Base-by-base conservation (phyloP, 495 filamentous ascomycete species). In the Daldinia decipiens region DNA sequence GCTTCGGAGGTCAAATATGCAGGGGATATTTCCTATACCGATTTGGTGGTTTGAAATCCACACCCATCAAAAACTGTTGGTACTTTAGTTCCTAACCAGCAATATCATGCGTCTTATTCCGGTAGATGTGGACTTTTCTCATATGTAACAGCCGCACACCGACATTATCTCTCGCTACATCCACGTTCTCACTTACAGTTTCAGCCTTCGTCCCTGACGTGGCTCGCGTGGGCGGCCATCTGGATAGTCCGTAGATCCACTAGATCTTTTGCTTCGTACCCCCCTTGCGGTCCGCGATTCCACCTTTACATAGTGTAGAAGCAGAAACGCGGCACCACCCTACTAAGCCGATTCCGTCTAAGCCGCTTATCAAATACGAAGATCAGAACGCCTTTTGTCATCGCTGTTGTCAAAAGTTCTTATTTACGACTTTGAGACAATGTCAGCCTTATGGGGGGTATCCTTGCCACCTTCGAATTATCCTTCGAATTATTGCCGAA, bases 171-270 rank as follows among this genome's bases (percentile, higher is more conserved):
- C 9, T 32, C 31, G 39, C 40, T 19, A 27, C 65, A 60, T 68
- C 65, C 70, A 72, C 70, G 50, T 68, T 62, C 24, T 66, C 63
- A 66, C 65, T 62, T 29, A n/a, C 65, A 62, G 69, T 72, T 72
- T 72, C 69, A 73, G 70, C 70, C 51, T 29, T 69, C 57, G 53
- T 47, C 52, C 65, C 47, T 69, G 66, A 73, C 70, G 65, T 69
- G 70, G 70, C 62, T 62, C 43, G 57, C 65, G 65, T 65, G 50
- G 50, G 70, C 40, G 13, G 17, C 52, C 51, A 56, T 63, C 50
- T 58, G 43, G 45, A n/a, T n/a, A n/a, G n/a, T n/a, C n/a, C n/a
- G 52, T 62, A 45, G 56, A 60, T 61, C 54, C 60, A 59, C 57
- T 38, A 38, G 43, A 56, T 68, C 51, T 55, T 61, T 63, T 64